These are phyloP conservation scores for Apiospora aurea DNA, from an alignment of 2,329 filamentous ascomycete species.

Conservation along the genomic window DNA sequence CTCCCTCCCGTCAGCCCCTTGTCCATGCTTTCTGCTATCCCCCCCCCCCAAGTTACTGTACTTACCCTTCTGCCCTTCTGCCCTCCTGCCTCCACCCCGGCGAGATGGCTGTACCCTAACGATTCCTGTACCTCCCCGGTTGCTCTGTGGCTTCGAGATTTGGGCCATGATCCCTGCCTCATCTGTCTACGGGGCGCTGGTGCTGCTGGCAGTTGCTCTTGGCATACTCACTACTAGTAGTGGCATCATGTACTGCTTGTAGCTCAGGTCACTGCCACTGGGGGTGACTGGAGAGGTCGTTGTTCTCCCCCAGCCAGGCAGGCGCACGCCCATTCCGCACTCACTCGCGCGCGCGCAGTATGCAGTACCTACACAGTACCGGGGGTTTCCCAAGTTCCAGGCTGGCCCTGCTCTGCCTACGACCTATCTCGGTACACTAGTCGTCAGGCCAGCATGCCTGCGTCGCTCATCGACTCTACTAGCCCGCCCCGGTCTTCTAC, in stretches of 20 bases:
- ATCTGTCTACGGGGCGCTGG: conserved; percentile 5
- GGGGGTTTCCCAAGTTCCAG: neutral
- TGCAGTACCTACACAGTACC: neutral
- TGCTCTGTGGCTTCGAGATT: conserved; percentile 11
- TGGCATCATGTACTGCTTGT: neutral
- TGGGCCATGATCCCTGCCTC: conserved; percentile 10
- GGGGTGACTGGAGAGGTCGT: neutral
- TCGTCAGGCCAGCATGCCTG: conserved; percentile 19
- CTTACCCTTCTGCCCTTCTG: neutral
- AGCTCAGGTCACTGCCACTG: neutral
- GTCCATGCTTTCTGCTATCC: neutral
- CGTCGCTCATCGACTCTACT: conserved; percentile 21
- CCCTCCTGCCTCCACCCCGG: neutral
- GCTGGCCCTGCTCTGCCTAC: conserved; percentile 17
- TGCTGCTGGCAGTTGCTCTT: conserved; percentile 22
- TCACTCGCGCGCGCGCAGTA: neutral
- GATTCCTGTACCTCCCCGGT: conserved; percentile 17
- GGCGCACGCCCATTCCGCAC: neutral
- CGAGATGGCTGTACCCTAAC: conserved; percentile 14
- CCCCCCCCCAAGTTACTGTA: neutral
- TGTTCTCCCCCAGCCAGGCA: conserved; percentile 14
- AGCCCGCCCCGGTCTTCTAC: conserved; percentile 10
- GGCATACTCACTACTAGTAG: neutral
- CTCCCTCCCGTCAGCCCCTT: conserved; percentile 10
- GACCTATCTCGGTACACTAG: conserved; percentile 21